Percentiles rank a stretch among this genome's conserved stretches.
These are phyloP conservation scores for Gonapodya prolifera DNA, from an alignment of 192 early-diverging fungal species.

Conservation along the genomic window DNA sequence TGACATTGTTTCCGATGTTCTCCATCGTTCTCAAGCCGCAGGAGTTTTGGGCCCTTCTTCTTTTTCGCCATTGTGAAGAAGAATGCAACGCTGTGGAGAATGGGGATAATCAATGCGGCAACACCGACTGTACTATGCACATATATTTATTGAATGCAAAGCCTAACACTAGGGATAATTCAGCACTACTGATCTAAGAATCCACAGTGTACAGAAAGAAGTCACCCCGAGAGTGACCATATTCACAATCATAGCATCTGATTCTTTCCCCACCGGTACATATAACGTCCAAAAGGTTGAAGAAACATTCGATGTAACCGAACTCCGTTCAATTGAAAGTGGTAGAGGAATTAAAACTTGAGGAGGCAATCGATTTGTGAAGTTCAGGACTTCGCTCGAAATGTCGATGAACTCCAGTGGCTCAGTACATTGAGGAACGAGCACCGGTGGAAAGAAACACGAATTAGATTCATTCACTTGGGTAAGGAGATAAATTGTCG, in stretches of 20 bases:
- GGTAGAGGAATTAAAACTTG: no score
- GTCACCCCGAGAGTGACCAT: not conserved
- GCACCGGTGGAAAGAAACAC: not conserved
- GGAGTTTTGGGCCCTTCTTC: not conserved
- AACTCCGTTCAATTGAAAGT: no score
- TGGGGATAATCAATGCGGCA: no score
- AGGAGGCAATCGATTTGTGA: no score
- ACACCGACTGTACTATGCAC: no score
- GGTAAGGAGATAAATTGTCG: not conserved
- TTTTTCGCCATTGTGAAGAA: not conserved
- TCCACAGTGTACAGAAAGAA: not conserved
- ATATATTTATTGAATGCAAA: no score
- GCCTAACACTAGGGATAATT: no score
- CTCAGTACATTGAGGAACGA: not conserved
- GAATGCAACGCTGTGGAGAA: no score
- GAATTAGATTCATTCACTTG: not conserved
- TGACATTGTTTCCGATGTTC: not conserved
- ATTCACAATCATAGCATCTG: not conserved
- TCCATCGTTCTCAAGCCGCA: not conserved
- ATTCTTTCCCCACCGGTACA: not conserved
- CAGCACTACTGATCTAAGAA: no score
- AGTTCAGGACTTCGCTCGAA: no score
- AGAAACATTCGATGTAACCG: no score
- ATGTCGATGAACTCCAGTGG: no score
- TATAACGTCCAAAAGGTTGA: not conserved